phyloP scores from a whole-genome alignment of 1,139 yeast genomes.

The Yamadazyma epiphylla region DNA sequence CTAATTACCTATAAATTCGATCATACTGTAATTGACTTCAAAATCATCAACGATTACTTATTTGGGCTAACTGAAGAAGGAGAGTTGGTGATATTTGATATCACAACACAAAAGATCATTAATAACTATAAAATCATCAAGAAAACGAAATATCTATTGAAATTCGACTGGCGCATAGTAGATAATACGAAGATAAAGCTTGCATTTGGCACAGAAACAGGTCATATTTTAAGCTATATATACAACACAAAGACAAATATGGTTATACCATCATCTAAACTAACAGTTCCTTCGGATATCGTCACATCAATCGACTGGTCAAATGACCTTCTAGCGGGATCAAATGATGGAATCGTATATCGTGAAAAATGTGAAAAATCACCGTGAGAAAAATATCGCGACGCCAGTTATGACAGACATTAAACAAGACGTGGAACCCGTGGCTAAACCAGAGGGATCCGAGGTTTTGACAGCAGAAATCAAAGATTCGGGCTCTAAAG shows the following conservation, averaged over 20 bases:
- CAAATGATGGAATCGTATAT: not conserved
- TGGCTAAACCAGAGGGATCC: too few species aligned
- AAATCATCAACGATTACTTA: conserved; percentile 1
- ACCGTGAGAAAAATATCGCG: too few species aligned
- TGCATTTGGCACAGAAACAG: not conserved
- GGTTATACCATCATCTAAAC: not conserved
- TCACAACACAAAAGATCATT: not conserved
- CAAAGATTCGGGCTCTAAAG: not conserved
- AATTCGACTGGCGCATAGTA: not conserved
- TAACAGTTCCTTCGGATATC: too few species aligned
- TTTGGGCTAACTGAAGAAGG: not conserved
- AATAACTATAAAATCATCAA: not conserved
- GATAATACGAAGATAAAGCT: not conserved
- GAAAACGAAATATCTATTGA: not conserved
- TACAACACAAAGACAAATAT: not conserved
- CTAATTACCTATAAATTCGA: conserved; percentile 13
- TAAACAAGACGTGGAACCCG: too few species aligned
- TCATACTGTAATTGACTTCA: conserved; percentile 8
- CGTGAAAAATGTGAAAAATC: not conserved
- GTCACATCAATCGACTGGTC: too few species aligned
- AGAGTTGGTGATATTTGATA: not conserved
- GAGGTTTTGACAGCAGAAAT: too few species aligned
- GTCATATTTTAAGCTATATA: not conserved
- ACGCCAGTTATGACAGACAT: not conserved
- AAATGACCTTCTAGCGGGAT: not conserved